Percentiles rank a stretch among this genome's conserved stretches.
Evolutionary conservation across 441 rosid genomes (phyloP).

Genomic region (Breynia disticha): DNA sequence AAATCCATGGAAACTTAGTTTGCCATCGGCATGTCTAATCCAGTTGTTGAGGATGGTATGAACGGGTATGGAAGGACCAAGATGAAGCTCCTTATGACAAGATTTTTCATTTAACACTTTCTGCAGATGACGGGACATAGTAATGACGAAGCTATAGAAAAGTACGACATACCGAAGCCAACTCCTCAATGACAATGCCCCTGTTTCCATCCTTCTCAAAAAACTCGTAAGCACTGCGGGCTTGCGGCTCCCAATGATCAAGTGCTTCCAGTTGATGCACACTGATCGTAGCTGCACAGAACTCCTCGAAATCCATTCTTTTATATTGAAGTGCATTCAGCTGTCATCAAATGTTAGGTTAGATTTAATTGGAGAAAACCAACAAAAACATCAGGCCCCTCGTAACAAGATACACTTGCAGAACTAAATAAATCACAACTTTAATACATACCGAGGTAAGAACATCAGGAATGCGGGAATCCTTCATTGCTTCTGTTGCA

Average conservation of each 20-base stretch:
- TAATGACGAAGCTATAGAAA: too few relatives aligned
- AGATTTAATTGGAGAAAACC: background rate
- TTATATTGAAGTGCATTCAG: slow-evolving; percentile 69
- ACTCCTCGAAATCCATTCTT: slow-evolving; percentile 90
- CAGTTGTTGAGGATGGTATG: slow-evolving; percentile 79
- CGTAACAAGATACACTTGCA: background rate
- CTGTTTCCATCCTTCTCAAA: slow-evolving; percentile 88
- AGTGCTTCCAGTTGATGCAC: slow-evolving; percentile 89
- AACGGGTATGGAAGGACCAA: slow-evolving; percentile 79
- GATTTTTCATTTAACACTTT: background rate
- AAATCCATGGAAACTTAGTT: slow-evolving; percentile 91
- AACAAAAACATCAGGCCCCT: background rate
- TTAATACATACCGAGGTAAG: slow-evolving; percentile 44
- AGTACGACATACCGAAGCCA: slow-evolving; percentile 68
- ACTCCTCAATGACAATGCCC: slow-evolving; percentile 77
- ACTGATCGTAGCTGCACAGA: slow-evolving; percentile 84
- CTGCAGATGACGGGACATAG: background rate
- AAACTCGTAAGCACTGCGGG: slow-evolving; percentile 60
- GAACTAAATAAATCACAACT: too few relatives aligned
- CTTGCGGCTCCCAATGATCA: slow-evolving; percentile 76
- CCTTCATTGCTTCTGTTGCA: slow-evolving; percentile 88
- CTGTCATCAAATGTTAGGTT: slow-evolving; percentile 31
- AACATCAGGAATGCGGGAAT: slow-evolving; percentile 63
- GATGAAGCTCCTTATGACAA: slow-evolving; percentile 74
- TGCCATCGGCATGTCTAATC: slow-evolving; percentile 82